Evolutionary conservation across 2,329 filamentous ascomycete species (phyloP), one percentile per base, ranked within the genome.

Genomic region (Plenodomus biglobosus): DNA sequence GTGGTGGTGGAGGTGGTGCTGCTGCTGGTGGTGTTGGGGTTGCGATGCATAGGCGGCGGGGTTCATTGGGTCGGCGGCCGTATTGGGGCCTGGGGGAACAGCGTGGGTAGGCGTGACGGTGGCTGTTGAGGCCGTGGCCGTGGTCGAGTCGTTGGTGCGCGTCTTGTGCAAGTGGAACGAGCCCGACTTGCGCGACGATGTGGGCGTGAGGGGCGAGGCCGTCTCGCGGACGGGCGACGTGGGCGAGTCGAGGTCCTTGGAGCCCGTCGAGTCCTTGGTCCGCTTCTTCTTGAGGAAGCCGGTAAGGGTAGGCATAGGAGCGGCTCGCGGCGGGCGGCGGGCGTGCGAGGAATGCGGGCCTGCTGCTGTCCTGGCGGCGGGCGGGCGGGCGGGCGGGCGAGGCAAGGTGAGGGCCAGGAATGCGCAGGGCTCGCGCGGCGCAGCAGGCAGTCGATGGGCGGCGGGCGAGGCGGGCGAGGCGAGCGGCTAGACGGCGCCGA

Each of bases 251-350:
- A 80, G 74, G 73, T 85, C 81, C 69, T 78, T 80, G 71, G 73
- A 74, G 57, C 78, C 76, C 62, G 76, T 73, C 65, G 85, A 88
- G 79, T 96, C 91, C 84, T 91, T 95, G 78, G 91, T 95, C 84
- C 91, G 87, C 83, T 95, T 96, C 84, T 96, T 97, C 84, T 96
- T 96, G 73, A 97, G 85, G 72, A 96, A 91, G 75, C 90, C 90
- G 27, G 27, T 32, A 80, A 96, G 84, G 75, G 84, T 89, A 85
- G 92, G 94, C 94, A 99, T 97, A 75, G 66, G 63, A 58, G 67
- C 68, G 65, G 53, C 59, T 47, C 56, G 55, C 39, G 46, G n/a
- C n/a, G n/a, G 58, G 67, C 68, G 65, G 53, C 59, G 49, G 57
- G 55, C 39, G 46, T 16, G 27, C 27, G 43, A 46, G 53, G 45